These are phyloP conservation scores for Lentinula raphanica DNA, from an alignment of 768 basidiomycete genomes.

Conservation along the genomic window DNA sequence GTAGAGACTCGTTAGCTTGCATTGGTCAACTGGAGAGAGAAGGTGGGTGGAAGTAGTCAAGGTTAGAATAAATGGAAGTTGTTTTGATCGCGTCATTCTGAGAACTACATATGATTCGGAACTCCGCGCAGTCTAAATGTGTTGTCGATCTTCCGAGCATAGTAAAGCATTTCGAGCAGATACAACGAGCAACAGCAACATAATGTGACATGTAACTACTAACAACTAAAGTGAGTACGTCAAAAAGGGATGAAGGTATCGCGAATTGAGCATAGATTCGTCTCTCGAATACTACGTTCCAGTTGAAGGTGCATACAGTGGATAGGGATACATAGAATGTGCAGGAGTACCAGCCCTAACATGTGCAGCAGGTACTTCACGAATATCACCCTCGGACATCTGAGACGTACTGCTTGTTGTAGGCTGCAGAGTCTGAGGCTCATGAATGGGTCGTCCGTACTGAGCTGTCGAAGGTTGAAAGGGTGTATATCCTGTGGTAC, in stretches of 20 bases:
- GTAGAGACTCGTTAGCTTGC: conserved; percentile 1
- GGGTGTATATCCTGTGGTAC: conserved; percentile 1
- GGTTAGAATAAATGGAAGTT: background rate
- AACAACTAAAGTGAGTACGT: background rate
- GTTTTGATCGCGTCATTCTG: background rate
- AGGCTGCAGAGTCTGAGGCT: background rate
- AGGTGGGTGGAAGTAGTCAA: background rate
- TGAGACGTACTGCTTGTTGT: background rate
- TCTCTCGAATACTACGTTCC: background rate
- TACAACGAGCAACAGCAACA: no score
- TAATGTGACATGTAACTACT: no score
- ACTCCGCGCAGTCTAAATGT: no score
- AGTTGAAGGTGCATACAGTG: background rate
- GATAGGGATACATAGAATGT: background rate
- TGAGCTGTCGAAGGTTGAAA: background rate
- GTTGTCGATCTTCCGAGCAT: no score
- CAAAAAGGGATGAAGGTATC: no score
- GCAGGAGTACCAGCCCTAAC: background rate
- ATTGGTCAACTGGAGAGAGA: background rate
- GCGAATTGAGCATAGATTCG: no score
- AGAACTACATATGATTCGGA: no score
- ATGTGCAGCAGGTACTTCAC: background rate
- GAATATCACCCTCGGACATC: background rate
- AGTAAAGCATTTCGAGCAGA: no score
- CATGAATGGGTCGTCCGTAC: conserved; percentile 3